phyloP scores from a whole-genome alignment of 352 stramenopile species.

The Blastocystis sp. region DNA sequence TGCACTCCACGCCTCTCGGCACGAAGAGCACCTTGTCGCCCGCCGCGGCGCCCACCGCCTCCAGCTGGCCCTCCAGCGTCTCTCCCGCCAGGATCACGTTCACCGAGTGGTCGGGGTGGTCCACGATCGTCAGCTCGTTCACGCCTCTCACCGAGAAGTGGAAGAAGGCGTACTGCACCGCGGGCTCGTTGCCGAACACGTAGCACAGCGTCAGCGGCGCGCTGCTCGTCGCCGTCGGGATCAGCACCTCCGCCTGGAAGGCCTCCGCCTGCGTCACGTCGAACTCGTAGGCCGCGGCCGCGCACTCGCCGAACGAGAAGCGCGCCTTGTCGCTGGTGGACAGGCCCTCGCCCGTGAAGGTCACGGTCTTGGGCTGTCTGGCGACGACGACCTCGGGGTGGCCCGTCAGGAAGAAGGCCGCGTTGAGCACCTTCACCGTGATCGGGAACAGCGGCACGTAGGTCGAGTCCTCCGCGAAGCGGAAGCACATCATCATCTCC shows the following conservation, averaged over 20 bases:
- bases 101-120: slow-evolving; percentile 22
- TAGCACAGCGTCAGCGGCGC: slow-evolving; percentile 43
- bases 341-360: slow-evolving; percentile 19
- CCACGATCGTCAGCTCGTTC: not conserved
- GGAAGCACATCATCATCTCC: slow-evolving; percentile 60
- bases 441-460: slow-evolving; percentile 64
- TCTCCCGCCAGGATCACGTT: slow-evolving; percentile 40
- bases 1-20: not conserved
- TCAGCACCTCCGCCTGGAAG: slow-evolving; percentile 19
- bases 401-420: slow-evolving; percentile 11
- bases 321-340: not conserved
- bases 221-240: not conserved
- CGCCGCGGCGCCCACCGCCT: not conserved
- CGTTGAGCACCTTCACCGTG: slow-evolving; percentile 50
- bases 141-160: slow-evolving; percentile 47
- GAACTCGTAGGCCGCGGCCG: slow-evolving; percentile 28
- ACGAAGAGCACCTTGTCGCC: slow-evolving; percentile 34
- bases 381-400: slow-evolving; percentile 58
- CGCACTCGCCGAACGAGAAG: slow-evolving; percentile 44
- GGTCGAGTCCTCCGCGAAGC: slow-evolving; percentile 27
- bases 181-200: slow-evolving; percentile 29
- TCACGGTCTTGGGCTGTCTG: slow-evolving; percentile 42
- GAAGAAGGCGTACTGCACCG: slow-evolving; percentile 25
- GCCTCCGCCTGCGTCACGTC: not conserved
- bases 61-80: not conserved